A percentile compares a stretch with the other conserved stretches of the same genome.
phyloP scores from a whole-genome alignment of 2,329 filamentous ascomycete species.

The Penicillium glabrum region DNA sequence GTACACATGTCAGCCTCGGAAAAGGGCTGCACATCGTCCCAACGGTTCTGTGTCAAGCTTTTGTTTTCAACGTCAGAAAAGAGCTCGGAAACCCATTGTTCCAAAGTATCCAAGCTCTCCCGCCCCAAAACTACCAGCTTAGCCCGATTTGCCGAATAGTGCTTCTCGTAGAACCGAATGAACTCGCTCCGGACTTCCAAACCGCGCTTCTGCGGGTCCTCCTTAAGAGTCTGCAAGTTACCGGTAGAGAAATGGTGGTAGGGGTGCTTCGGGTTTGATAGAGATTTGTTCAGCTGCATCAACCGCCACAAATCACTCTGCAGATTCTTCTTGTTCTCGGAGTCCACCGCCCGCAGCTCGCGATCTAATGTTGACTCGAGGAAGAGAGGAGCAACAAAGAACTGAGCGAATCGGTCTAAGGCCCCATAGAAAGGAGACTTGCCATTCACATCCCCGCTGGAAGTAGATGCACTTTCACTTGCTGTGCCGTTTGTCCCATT shows the following conservation, averaged over 20 bases:
- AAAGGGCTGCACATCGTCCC: slow-evolving; percentile 63
- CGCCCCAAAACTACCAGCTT: slow-evolving; percentile 84
- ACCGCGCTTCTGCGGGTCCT: slow-evolving; percentile 72
- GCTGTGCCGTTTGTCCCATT: slow-evolving; percentile 24
- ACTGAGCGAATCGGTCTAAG: slow-evolving; percentile 88
- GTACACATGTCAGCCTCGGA: slow-evolving; percentile 62
- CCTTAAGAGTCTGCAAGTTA: slow-evolving; percentile 82
- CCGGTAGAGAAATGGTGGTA: slow-evolving; percentile 92
- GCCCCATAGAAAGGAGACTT: slow-evolving; percentile 72
- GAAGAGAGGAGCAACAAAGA: slow-evolving; percentile 88
- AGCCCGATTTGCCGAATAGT: slow-evolving; percentile 93
- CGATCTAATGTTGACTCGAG: slow-evolving; percentile 80
- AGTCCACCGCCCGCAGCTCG: slow-evolving; percentile 85
- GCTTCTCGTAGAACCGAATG: slow-evolving; percentile 83
- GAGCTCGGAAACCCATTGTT: slow-evolving; percentile 79
- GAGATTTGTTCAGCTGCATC: slow-evolving; percentile 81
- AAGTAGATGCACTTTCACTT: slow-evolving; percentile 17
- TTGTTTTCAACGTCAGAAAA: slow-evolving; percentile 84
- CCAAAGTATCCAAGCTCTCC: slow-evolving; percentile 76
- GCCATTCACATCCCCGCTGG: slow-evolving; percentile 20
- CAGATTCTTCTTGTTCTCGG: slow-evolving; percentile 96
- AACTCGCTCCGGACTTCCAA: slow-evolving; percentile 88
- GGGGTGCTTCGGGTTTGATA: slow-evolving; percentile 85
- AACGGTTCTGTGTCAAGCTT: slow-evolving; percentile 66
- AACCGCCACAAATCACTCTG: slow-evolving; percentile 87